Evolutionary conservation across 495 filamentous ascomycete genomes (phyloP).

Genomic region (Tuber calosporum): DNA sequence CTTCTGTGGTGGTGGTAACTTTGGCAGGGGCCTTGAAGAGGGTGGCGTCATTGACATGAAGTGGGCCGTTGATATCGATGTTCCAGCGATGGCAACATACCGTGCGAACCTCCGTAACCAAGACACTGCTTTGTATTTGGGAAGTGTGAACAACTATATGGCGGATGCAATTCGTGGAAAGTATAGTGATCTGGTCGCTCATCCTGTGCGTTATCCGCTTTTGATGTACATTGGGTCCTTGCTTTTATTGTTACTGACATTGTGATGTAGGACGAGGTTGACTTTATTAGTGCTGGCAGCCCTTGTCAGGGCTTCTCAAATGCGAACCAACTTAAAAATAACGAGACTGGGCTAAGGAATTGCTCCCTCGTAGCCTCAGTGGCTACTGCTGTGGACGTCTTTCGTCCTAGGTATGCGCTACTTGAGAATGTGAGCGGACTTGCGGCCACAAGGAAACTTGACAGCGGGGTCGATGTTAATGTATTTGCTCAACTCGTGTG

Average conservation of each 20-base stretch:
- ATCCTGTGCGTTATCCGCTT: slow-evolving; percentile 19
- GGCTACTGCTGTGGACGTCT: slow-evolving; percentile 64
- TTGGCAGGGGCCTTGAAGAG: slow-evolving; percentile 68
- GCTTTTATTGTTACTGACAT: slow-evolving; percentile 12
- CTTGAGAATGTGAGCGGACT: slow-evolving; percentile 67
- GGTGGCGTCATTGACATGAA: slow-evolving; percentile 56
- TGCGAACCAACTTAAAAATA: slow-evolving; percentile 50
- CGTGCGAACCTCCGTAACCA: slow-evolving; percentile 51
- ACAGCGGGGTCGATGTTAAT: slow-evolving; percentile 47
- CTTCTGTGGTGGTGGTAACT: slow-evolving; percentile 67
- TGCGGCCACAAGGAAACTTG: slow-evolving; percentile 43
- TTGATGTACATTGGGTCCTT: background rate
- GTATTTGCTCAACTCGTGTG: slow-evolving; percentile 62
- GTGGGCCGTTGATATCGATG: slow-evolving; percentile 59
- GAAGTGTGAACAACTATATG: slow-evolving; percentile 65
- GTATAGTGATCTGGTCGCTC: slow-evolving; percentile 32
- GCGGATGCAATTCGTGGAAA: slow-evolving; percentile 50
- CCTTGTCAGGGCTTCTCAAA: slow-evolving; percentile 67
- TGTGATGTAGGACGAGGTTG: slow-evolving; percentile 54
- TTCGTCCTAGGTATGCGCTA: slow-evolving; percentile 61
- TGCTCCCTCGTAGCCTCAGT: slow-evolving; percentile 66
- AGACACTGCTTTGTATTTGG: slow-evolving; percentile 50
- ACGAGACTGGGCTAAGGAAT: slow-evolving; percentile 52
- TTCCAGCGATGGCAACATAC: slow-evolving; percentile 60
- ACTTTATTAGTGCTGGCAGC: slow-evolving; percentile 62